These are phyloP conservation scores for Cercospora sesami DNA, from an alignment of 2,329 filamentous ascomycete genomes.

Conservation along the genomic window DNA sequence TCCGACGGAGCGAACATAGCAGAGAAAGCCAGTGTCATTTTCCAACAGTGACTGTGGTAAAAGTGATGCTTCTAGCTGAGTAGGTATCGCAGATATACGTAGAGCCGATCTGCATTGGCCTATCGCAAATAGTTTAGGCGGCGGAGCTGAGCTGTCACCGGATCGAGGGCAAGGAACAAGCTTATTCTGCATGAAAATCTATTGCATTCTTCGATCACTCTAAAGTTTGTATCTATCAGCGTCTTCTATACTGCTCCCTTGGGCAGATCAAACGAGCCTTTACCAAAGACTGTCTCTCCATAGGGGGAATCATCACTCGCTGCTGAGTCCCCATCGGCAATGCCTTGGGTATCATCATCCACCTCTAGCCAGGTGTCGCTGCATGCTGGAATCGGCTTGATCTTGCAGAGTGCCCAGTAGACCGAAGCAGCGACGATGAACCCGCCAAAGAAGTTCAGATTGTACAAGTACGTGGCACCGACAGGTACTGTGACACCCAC, in stretches of 20 bases:
- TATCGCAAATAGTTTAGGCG: neutral
- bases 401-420: conserved; percentile 69
- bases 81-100: neutral
- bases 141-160: neutral
- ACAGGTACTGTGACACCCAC: conserved; percentile 62
- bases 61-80: neutral
- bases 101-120: neutral
- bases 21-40: neutral
- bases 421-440: conserved; percentile 67
- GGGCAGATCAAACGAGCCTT: conserved; percentile 16
- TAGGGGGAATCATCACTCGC: conserved; percentile 20
- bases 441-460: conserved; percentile 85
- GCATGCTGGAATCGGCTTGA: conserved; percentile 72
- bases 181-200: neutral
- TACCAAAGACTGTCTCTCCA: conserved; percentile 16
- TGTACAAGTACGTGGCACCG: conserved; percentile 83
- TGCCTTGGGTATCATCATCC: conserved; percentile 55
- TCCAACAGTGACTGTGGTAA: neutral
- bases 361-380: conserved; percentile 78
- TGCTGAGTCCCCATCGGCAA: conserved; percentile 35
- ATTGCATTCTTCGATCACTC: neutral
- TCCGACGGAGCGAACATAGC: neutral
- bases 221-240: neutral
- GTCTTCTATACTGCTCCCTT: conserved; percentile 6
- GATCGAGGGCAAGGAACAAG: neutral